A percentile compares a stretch with the other conserved stretches of the same genome.
These are phyloP conservation scores for Haematococcus lacustris DNA, from an alignment of 139 green algal species.

Conservation along the genomic window DNA sequence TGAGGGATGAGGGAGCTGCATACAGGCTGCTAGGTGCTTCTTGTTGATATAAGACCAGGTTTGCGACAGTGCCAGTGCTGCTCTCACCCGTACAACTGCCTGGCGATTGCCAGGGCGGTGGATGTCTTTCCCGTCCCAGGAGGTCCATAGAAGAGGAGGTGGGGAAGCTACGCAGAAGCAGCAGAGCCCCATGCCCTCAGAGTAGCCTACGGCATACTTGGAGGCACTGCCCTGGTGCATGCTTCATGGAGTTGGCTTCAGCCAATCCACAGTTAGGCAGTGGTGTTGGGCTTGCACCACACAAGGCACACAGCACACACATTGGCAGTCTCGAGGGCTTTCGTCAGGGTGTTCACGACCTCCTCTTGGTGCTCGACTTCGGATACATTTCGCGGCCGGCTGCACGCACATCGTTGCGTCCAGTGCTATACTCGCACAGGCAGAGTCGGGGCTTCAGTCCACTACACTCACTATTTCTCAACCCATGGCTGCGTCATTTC, in stretches of 20 bases:
- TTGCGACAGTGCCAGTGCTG: background rate
- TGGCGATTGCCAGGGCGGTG: constrained; percentile 82
- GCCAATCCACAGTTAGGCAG: background rate
- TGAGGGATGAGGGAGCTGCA: too few species aligned
- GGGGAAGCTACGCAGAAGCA: constrained; percentile 85
- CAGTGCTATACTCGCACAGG: background rate
- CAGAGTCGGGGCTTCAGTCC: too few species aligned
- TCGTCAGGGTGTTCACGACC: constrained; percentile 81
- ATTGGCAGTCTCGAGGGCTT: constrained; percentile 78
- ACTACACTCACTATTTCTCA: constrained; percentile 38
- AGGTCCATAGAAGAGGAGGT: constrained; percentile 97
- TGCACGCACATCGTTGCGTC: constrained; percentile 65
- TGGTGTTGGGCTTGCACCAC: background rate
- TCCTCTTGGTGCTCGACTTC: constrained; percentile 95
- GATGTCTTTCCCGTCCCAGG: constrained; percentile 97
- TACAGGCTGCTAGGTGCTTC: too few species aligned
- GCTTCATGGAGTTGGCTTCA: background rate
- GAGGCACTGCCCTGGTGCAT: too few species aligned
- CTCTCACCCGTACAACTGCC: constrained; percentile 62
- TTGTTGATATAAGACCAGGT: too few species aligned
- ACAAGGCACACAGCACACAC: constrained; percentile 33
- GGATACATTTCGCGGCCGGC: constrained; percentile 73
- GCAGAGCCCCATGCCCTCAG: too few species aligned
- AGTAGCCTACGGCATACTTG: too few species aligned
- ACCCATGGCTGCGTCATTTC: constrained; percentile 32